Evolutionary conservation across 2,329 filamentous ascomycete genomes (phyloP), one percentile per base, ranked within the genome.

Genomic region (Claviceps arundinis): DNA sequence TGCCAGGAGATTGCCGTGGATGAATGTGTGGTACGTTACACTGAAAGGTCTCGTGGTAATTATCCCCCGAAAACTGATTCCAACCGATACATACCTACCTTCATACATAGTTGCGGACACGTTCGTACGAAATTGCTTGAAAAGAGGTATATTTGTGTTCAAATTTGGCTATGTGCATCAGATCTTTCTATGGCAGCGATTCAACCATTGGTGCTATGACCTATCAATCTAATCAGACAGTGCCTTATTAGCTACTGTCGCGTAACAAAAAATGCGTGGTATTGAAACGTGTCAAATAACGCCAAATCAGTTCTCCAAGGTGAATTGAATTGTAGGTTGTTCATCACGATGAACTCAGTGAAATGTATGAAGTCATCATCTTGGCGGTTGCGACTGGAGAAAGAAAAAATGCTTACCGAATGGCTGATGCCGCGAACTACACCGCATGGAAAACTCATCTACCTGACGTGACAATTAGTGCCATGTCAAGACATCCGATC

Each of bases 261-360:
- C 53, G 54, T 5, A 50, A 24, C 16, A 19, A 17, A 38, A 5
- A 24, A 11, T 50, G 24, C n/a, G 19, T 3, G 11, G 5, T 46
- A 8, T 9, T 11, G 5, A 13, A 5, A 9, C 5, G 16, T 19
- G n/a, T 9, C 40, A 50, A n/a, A 11, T 9, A 16, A 43, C 51
- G 58, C 58, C 58, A 62, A 56, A 64, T 79, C 76, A 79, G 76
- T 79, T 79, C 76, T 79, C 76, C 76, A 79, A 79, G 76, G 75
- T 79, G 76, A 78, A 34, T 34, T 34, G 30, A 73, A 65, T 24
- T 47, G 41, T 61, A 62, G 42, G 59, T 65, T 64, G 64, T 74
- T 79, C 75, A 65, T 78, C 76, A 79, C 62, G 69, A 69, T 73
- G 68, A 74, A 76, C 69, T 79, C 76, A 70, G 74, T 67, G 71